Evolutionary conservation across 106 monocot genomes (phyloP).

Genomic region (Xerophyta viscosa): DNA sequence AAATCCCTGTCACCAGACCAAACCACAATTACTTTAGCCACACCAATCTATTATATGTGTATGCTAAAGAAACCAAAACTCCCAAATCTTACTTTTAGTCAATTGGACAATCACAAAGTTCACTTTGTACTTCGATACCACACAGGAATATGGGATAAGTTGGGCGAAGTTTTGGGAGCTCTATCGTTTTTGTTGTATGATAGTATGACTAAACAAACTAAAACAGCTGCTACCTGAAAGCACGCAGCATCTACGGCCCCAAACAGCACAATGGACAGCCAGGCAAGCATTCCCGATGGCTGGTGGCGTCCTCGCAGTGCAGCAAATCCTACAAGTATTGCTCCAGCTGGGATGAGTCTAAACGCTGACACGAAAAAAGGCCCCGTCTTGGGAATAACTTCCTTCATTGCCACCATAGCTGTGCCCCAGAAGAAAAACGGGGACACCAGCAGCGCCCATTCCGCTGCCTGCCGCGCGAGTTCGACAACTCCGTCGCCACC

Average conservation of each 20-base stretch:
- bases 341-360: constrained; percentile 74
- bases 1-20: constrained; percentile 56
- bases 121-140: too few species aligned
- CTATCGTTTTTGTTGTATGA: too few species aligned
- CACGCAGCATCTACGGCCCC: constrained; percentile 74
- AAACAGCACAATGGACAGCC: constrained; percentile 72
- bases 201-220: too few species aligned
- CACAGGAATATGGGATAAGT: too few species aligned
- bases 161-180: too few species aligned
- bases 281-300: constrained; percentile 59
- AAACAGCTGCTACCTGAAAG: too few species aligned
- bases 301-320: constrained; percentile 45
- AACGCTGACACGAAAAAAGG: constrained; percentile 86
- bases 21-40: not conserved
- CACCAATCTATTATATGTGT: not conserved
- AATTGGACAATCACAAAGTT: not conserved
- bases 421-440: constrained; percentile 99
- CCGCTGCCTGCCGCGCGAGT: constrained; percentile 13
- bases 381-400: constrained; percentile 83
- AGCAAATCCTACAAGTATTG: constrained; percentile 67
- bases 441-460: constrained; percentile 68
- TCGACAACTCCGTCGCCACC: not conserved
- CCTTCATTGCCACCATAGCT: constrained; percentile 99
- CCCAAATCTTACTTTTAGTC: too few species aligned
- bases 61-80: too few species aligned